A percentile compares a stretch with the other conserved stretches of the same genome.
These are phyloP conservation scores for Olyra latifolia DNA, from an alignment of 176 grass and related monocot species.

Conservation along the genomic window DNA sequence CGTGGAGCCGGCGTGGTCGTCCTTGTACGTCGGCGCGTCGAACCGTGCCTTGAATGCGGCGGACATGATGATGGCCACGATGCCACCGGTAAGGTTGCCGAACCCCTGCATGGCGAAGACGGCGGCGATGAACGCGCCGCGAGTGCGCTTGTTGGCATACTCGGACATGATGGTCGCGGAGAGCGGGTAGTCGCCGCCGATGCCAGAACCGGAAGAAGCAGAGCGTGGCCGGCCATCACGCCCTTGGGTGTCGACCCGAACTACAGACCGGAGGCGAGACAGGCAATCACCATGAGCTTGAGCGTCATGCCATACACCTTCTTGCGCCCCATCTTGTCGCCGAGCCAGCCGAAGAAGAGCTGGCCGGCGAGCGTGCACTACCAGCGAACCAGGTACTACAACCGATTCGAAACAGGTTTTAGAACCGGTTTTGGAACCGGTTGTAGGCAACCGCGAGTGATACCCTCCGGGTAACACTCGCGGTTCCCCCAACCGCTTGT, in stretches of 20 bases:
- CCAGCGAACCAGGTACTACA: too few species aligned
- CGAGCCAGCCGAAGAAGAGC: slow-evolving; percentile 89
- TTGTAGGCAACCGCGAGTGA: too few species aligned
- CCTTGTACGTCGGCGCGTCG: slow-evolving; percentile 27
- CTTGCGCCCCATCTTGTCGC: slow-evolving; percentile 72
- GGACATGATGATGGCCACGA: neutral
- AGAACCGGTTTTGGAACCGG: too few species aligned
- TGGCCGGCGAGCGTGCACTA: slow-evolving; percentile 62
- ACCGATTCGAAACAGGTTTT: too few species aligned
- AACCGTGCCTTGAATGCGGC: neutral
- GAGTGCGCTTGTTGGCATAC: slow-evolving; percentile 92
- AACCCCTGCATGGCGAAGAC: slow-evolving; percentile 87
- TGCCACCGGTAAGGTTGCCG: slow-evolving; percentile 39
- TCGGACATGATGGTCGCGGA: slow-evolving; percentile 95
- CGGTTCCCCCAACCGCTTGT: too few species aligned
- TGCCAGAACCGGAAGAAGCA: too few species aligned
- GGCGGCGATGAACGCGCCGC: slow-evolving; percentile 62
- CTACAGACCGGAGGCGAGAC: neutral
- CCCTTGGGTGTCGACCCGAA: neutral
- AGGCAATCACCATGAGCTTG: slow-evolving; percentile 19
- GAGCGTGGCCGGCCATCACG: neutral
- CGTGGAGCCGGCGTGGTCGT: slow-evolving; percentile 35
- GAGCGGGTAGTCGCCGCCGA: slow-evolving; percentile 85
- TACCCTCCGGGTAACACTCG: too few species aligned
- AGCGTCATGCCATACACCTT: slow-evolving; percentile 7